phyloP scores from a whole-genome alignment of 495 filamentous ascomycete genomes.

The Penicillium manginii region DNA sequence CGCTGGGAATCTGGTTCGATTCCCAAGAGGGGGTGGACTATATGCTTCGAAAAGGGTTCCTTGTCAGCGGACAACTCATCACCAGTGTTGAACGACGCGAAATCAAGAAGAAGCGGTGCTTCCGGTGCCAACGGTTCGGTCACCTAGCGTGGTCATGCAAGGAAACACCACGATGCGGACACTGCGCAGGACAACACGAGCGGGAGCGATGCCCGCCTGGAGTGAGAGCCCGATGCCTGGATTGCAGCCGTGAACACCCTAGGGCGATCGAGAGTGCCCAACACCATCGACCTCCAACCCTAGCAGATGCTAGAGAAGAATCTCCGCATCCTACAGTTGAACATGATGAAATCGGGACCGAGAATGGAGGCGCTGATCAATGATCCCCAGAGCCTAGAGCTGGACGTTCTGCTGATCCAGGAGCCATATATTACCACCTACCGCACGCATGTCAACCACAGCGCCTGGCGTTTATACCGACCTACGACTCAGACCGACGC shows the following conservation, averaged over 20 bases:
- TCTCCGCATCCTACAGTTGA: conserved; percentile 29
- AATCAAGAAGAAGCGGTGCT: conserved; percentile 30
- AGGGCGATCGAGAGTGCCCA: conserved; percentile 23
- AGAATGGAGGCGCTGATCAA: conserved; percentile 37
- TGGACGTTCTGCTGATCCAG: conserved; percentile 34
- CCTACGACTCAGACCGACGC: conserved; percentile 16
- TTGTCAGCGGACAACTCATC: conserved; percentile 28
- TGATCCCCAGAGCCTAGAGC: conserved; percentile 24
- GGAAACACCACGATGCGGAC: conserved; percentile 29
- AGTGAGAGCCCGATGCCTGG: conserved; percentile 22
- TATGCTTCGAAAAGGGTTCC: conserved; percentile 25
- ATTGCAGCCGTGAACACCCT: conserved; percentile 29
- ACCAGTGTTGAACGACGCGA: conserved; percentile 19
- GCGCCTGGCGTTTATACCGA: conserved; percentile 32
- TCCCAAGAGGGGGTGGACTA: conserved; percentile 25
- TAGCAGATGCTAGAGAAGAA: conserved; percentile 18
- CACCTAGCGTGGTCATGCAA: conserved; percentile 38
- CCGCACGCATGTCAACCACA: conserved; percentile 33
- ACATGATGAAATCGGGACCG: conserved; percentile 31
- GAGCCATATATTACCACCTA: conserved; percentile 29
- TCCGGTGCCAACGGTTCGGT: conserved; percentile 31
- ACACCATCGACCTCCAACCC: conserved; percentile 12
- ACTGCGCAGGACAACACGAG: conserved; percentile 29
- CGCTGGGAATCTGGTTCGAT: conserved; percentile 30
- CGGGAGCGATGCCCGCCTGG: conserved; percentile 24